Evolutionary conservation across 768 basidiomycete genomes (phyloP).

Genomic region (Phanerochaete carnosa): DNA sequence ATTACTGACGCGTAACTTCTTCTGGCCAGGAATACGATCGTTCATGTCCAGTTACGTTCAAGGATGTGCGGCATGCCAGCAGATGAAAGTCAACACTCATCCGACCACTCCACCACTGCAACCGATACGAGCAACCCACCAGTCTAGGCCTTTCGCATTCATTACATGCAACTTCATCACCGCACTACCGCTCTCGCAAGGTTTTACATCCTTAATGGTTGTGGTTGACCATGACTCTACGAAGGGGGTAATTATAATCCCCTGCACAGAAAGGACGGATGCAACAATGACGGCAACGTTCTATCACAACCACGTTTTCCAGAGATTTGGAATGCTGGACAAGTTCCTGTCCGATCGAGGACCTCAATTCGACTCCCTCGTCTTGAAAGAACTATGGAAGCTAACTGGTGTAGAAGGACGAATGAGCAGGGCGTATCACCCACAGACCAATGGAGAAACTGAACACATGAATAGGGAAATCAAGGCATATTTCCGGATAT

Average conservation of each 20-base stretch:
- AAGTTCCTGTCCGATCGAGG: too few relatives aligned
- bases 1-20: constrained; percentile 21
- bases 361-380: too few relatives aligned
- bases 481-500: too few relatives aligned
- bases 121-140: background rate
- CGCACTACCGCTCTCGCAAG: constrained; percentile 12
- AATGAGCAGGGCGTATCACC: too few relatives aligned
- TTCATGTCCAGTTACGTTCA: constrained; percentile 21
- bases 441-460: too few relatives aligned
- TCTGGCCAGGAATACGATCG: constrained; percentile 25
- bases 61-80: constrained; percentile 26
- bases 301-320: too few relatives aligned
- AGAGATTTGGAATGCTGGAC: too few relatives aligned
- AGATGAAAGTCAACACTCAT: constrained; percentile 19
- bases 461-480: too few relatives aligned
- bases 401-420: too few relatives aligned
- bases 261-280: constrained; percentile 30
- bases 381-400: too few relatives aligned
- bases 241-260: constrained; percentile 28
- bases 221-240: background rate
- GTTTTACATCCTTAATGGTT: background rate
- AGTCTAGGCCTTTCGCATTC: constrained; percentile 14
- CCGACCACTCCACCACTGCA: constrained; percentile 9
- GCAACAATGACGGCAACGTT: background rate
- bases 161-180: constrained; percentile 25